Percentiles rank a stretch among this genome's conserved stretches.
phyloP scores from a whole-genome alignment of 768 basidiomycete genomes.

The Erythrobasidium yunnanense region DNA sequence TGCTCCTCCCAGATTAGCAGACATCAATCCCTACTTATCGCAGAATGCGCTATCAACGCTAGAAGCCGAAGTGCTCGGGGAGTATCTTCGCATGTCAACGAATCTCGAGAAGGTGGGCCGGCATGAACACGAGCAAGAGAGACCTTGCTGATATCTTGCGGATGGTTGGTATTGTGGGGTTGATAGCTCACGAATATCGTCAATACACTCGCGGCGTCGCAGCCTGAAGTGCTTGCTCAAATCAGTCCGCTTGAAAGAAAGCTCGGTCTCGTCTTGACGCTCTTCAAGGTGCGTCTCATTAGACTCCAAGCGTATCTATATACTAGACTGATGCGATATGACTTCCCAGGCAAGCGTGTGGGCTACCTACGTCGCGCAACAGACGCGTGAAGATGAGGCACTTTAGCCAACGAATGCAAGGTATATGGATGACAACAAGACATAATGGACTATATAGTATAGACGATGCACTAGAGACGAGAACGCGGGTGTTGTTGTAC shows the following conservation, averaged over 20 bases:
- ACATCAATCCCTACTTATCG: slow-evolving; percentile 5
- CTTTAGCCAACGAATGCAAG: too few species aligned
- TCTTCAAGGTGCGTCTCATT: slow-evolving; percentile 62
- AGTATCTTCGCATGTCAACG: slow-evolving; percentile 14
- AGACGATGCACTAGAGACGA: too few species aligned
- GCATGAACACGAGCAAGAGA: neutral
- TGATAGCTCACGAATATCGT: slow-evolving; percentile 56
- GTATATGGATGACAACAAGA: too few species aligned
- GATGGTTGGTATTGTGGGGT: neutral
- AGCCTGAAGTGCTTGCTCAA: slow-evolving; percentile 62
- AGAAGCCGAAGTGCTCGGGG: slow-evolving; percentile 20
- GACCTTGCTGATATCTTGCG: neutral
- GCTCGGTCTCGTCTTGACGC: slow-evolving; percentile 84
- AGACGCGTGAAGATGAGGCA: slow-evolving; percentile 22
- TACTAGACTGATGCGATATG: neutral
- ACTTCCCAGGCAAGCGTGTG: slow-evolving; percentile 20
- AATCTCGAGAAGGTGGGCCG: slow-evolving; percentile 13
- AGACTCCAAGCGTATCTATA: neutral
- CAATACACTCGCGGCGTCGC: slow-evolving; percentile 59
- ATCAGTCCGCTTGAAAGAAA: slow-evolving; percentile 77
- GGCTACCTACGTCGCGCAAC: slow-evolving; percentile 23
- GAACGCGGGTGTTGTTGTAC: too few species aligned
- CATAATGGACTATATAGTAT: too few species aligned
- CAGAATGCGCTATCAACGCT: neutral
- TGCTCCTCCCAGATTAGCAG: neutral